Evolutionary conservation across 2,329 filamentous ascomycete genomes (phyloP), one percentile per base, ranked within the genome.

Genomic region (Fusarium sp.): DNA sequence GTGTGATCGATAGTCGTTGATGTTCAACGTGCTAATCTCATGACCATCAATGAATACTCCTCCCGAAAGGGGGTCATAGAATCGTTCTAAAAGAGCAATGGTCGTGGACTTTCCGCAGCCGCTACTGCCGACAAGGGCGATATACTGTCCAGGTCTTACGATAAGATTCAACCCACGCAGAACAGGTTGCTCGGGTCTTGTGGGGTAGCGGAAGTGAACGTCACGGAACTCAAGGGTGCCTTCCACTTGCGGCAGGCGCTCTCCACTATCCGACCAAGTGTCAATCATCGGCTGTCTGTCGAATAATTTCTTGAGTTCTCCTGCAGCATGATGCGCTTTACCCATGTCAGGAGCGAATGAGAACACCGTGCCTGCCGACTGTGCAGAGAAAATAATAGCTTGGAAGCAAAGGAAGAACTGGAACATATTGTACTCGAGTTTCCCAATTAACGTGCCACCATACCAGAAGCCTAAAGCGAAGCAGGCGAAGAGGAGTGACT

Each of bases 51-150:
- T 85, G 61, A 89, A 93, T 33, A 99, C 85, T 16, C 90, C 90
- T 15, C 96, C 96, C 0, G 88, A 86, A 0, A 96, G 85, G 0
- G 94, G 93, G 73, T 98, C 94, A 77, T 98, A 98, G 83, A 98
- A 98, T 33, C 96, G 92, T 78, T 98, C 95, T 31, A 98, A 84
- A 6, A 98, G 85, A 6, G 93, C 92, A 77, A 98, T 97, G 0
- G 94, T 97, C 0, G 96, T 98, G 49, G 90, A 93, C 83, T 99
- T 98, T 60, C 96, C 96, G 76, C 94, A 97, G 5, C 96, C 95
- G 44, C 92, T 96, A 0, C 95, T 92, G n/a, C 96, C 96, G 11
- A 98, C 96, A 4, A 98, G 87, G 0, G 95, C 96, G 10, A 95
- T 87, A 73, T 95, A 96, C 77, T 95, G 92, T 6, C 93, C 93